Base-by-base conservation (phyloP, 2,329 filamentous ascomycete genomes). In the Nigrospora sphaerica region DNA sequence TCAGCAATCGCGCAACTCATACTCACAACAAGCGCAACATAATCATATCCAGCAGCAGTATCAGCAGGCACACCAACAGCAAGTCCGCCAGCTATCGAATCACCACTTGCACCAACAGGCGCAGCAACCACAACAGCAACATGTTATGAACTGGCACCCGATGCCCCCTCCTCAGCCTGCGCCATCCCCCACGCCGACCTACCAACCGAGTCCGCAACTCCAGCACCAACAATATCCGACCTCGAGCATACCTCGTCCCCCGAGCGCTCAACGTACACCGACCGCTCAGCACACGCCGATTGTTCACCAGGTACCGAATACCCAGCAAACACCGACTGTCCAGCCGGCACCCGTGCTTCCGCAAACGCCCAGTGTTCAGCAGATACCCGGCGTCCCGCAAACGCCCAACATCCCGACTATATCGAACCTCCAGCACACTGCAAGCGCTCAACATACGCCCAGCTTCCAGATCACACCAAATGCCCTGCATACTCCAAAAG, bases 151-250 rank as follows among this genome's bases (percentile, higher is more conserved):
- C 39, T 58, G 56, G 52, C 55, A 59, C 14, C 56, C 54, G 6
- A 57, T 59, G 51, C 54, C 55, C 6, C 58, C 58, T 31, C 61
- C 57, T 7, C 51, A 55, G 46, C 53, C 57, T 10, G 49, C 55
- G 42, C 47, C 54, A 37, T 33, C 52, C 45, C 39, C 54, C 17
- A 43, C 46, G n/a, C 23, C 46, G 16, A 42, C 49, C 10, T 53
- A 51, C 23, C 17, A 83, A 71, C 57, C 84, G 80, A 50, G 75
- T 71, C 54, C 74, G 11, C 46, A 49, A 50, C 31, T 40, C 38
- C 52, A 54, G 34, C 47, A 50, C 36, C 55, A 54, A 35, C 49
- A 54, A 34, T 47, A 52, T 9, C 38, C 55, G 34, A 36, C 34
- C 14, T 6, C 23, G 23, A 28, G 10, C 23, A 28, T 28, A 6